These are phyloP conservation scores for Rickenella mellea DNA, from an alignment of 768 basidiomycete genomes.

Conservation along the genomic window DNA sequence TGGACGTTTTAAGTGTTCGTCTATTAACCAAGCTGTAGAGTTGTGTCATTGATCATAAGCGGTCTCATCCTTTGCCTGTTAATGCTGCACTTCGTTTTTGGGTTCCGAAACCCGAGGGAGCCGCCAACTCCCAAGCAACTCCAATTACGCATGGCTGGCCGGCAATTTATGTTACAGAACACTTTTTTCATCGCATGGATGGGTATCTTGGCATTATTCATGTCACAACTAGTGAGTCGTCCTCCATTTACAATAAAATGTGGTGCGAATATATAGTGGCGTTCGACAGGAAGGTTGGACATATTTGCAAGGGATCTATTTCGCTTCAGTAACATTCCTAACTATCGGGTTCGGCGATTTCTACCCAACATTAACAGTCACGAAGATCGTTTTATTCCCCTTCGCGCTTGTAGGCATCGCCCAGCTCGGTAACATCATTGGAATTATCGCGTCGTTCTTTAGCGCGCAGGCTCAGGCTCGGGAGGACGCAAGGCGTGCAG, in stretches of 20 bases:
- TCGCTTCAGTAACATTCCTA: constrained; percentile 5
- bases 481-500: constrained; percentile 3
- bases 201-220: constrained; percentile 1
- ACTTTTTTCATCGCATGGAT: constrained; percentile 4
- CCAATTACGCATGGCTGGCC: constrained; percentile 3
- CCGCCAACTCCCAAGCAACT: background rate
- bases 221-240: constrained; percentile 2
- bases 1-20: background rate
- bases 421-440: constrained; percentile 5
- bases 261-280: background rate
- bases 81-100: constrained; percentile 1
- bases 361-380: constrained; percentile 5
- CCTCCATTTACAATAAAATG: background rate
- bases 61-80: constrained; percentile 2
- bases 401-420: constrained; percentile 5
- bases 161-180: constrained; percentile 5
- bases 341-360: constrained; percentile 10
- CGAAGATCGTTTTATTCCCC: constrained; percentile 7
- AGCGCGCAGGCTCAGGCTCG: constrained; percentile 1
- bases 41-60: constrained; percentile 2
- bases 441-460: constrained; percentile 5
- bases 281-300: constrained; percentile 6
- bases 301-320: constrained; percentile 8
- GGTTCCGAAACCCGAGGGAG: no score
- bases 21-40: background rate